A percentile compares a stretch with the other conserved stretches of the same genome.
These are phyloP conservation scores for Staphylotrichum tortipilum DNA, from an alignment of 495 filamentous ascomycete species.

Conservation along the genomic window DNA sequence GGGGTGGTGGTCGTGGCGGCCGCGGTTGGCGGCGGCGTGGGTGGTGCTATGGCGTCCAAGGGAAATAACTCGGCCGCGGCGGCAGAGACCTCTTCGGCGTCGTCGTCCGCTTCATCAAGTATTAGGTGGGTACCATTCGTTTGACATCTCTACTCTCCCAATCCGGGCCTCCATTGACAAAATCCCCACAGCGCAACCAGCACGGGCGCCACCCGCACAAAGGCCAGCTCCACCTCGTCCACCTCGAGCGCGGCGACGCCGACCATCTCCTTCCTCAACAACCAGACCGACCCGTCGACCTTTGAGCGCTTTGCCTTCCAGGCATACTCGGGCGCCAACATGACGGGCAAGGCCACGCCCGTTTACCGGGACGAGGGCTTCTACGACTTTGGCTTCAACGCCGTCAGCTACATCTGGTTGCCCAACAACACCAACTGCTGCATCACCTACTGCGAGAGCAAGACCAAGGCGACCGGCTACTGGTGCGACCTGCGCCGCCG, in stretches of 20 bases:
- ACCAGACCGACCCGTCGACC: conserved; percentile 6
- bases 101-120: background rate
- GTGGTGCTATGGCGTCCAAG: conserved; percentile 8
- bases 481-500: conserved; percentile 12
- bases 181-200: background rate
- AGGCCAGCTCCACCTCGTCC: background rate
- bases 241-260: background rate
- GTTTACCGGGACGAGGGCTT: conserved; percentile 15
- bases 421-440: conserved; percentile 17
- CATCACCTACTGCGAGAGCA: conserved; percentile 18
- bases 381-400: conserved; percentile 14
- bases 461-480: background rate
- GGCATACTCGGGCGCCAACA: conserved; percentile 6
- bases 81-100: background rate
- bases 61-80: background rate
- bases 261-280: conserved; percentile 11
- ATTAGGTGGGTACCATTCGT: background rate
- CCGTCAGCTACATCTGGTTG: conserved; percentile 20
- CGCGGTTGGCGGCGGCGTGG: conserved; percentile 23
- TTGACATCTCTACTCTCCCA: too few relatives aligned
- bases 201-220: background rate
- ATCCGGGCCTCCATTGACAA: too few relatives aligned
- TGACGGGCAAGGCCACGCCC: conserved; percentile 6
- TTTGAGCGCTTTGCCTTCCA: conserved; percentile 17
- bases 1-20: conserved; percentile 16